Evolutionary conservation across 1,284 basidiomycete genomes (phyloP), one percentile per base, ranked within the genome.

Genomic region (Papiliotrema fonsecae): DNA sequence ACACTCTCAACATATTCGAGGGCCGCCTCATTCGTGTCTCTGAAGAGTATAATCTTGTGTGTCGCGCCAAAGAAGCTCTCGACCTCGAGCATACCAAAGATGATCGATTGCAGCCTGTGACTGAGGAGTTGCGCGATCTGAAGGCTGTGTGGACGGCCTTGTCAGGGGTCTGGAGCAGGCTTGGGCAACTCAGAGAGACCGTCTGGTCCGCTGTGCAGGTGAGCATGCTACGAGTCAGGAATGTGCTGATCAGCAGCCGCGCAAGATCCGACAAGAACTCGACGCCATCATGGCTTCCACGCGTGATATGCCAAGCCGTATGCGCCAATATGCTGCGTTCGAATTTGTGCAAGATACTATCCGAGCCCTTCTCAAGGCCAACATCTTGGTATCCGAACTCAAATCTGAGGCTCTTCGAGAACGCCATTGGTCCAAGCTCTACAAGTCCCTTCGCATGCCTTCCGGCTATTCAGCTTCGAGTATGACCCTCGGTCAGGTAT

Each of bases 61-160:
- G 89, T 67, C 82, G 89, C 42, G 96, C 96, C 22, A 98, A 98
- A 72, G 94, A 97, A 42, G 92, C 96, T 0, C 80, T 99, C 34
- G 89, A 96, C 73, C 82, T 99, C 38, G 93, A 97, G 61, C 81
- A 91, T 58, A 85, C 82, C 55, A 84, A 85, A 43, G 91, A 97
- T 67, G 89, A 91, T 52, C 87, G 91, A 42, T 79, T 98, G 44
- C 87, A 90, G 54, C 92, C 93, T 9, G 85, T 97, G 6, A 86
- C 90, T 47, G 96, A 98, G 70, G 96, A 99, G 74, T 74, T 98
- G 47, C 84, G 86, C 50, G 96, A 98, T 68, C 81, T 99, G 58
- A 97, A 97, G 74, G 89, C 90, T 0, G 96, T 98, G 21, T 99
- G 96, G 96, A 97, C 92, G 0, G 96, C 96, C 6, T 80, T 99